Percentiles rank a stretch among this genome's conserved stretches.
Evolutionary conservation across 371 early-diverging fungal genomes (phyloP).

Genomic region (Mucor racemosus): DNA sequence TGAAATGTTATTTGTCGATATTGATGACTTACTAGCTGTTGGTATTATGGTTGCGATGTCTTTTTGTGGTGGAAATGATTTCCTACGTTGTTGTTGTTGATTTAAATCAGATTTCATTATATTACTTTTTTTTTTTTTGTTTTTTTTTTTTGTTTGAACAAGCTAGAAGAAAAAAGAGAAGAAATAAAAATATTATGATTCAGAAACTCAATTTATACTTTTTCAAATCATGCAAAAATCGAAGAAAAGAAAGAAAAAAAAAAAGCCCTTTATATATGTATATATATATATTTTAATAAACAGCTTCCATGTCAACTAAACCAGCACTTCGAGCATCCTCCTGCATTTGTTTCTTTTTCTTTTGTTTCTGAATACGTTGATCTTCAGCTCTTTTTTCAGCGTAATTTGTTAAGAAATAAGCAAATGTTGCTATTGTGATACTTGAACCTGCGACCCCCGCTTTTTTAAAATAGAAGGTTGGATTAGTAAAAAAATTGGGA

Average conservation of each 20-base stretch:
- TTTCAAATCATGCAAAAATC: conserved; percentile 6
- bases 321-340: conserved; percentile 27
- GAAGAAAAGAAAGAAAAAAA: conserved; percentile 13
- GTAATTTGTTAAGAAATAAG: conserved; percentile 20
- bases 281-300: conserved; percentile 9
- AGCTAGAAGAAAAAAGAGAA: not conserved
- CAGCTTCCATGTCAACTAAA: conserved; percentile 29
- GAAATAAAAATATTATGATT: not conserved
- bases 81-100: not conserved
- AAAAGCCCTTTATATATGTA: not conserved
- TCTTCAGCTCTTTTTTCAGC: conserved; percentile 21
- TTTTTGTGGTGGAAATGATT: conserved; percentile 13
- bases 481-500: conserved; percentile 11
- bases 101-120: not conserved
- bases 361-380: conserved; percentile 11
- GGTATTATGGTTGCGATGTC: not conserved
- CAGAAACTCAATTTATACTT: conserved; percentile 5
- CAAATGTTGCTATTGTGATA: conserved; percentile 15
- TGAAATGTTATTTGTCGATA: not conserved
- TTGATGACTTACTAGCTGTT: not conserved
- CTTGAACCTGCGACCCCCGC: conserved; percentile 20
- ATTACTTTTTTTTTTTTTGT: too few relatives aligned
- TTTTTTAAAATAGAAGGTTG: conserved; percentile 1
- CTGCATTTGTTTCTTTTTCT: conserved; percentile 25
- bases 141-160: too few relatives aligned